Evolutionary conservation across 192 early-diverging fungal species (phyloP).

Genomic region (Powellomyces hirtus): DNA sequence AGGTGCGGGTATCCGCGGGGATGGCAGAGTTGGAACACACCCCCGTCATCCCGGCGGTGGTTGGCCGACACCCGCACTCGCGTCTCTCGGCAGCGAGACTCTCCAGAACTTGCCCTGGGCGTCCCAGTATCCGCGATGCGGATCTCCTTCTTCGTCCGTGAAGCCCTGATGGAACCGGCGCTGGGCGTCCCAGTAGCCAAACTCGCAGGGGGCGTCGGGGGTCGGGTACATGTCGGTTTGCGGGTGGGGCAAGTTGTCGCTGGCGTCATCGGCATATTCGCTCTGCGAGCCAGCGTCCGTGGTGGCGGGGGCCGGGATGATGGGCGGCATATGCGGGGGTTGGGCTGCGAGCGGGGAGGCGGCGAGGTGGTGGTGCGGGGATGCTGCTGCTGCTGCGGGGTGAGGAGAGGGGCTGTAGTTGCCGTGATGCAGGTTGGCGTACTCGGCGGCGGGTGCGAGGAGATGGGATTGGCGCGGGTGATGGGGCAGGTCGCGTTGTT

Average conservation of each 20-base stretch:
- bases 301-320: not conserved
- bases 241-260: not conserved
- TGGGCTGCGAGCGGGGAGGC: not conserved
- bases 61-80: no score
- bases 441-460: not conserved
- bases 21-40: no score
- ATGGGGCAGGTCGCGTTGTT: not conserved
- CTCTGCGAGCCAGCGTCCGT: not conserved
- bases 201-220: not conserved
- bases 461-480: not conserved
- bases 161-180: slow-evolving; percentile 23
- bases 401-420: not conserved
- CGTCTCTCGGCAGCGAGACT: not conserved
- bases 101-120: slow-evolving; percentile 9
- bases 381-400: not conserved
- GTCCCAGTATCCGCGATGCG: slow-evolving; percentile 17
- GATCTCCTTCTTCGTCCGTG: not conserved
- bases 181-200: slow-evolving; percentile 22
- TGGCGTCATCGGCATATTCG: not conserved
- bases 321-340: not conserved
- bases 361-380: not conserved
- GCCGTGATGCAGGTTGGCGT: not conserved
- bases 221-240: slow-evolving; percentile 11
- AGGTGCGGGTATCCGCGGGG: no score
- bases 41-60: not conserved